Evolutionary conservation across 129 eudicot genomes (phyloP), one percentile per base, ranked within the genome.

Genomic region (Calendula officinalis): DNA sequence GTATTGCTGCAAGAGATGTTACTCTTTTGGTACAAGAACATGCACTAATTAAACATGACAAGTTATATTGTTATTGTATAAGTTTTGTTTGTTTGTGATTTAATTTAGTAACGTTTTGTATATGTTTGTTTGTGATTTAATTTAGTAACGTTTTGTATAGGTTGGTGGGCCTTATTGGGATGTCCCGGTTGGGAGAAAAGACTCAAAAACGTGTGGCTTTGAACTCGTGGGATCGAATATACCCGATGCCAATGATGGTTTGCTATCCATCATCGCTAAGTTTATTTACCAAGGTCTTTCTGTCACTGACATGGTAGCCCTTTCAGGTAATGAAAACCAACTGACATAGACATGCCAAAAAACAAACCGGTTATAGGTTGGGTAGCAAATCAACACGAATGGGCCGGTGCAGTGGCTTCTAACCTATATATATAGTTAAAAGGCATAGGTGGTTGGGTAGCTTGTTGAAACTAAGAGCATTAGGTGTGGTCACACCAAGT

Each of bases 151-250:
- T 43, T 30, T 63, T 16, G 13, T 47, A 44, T 53, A 91, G 97
- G 97, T 87, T 77, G 95, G 97, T 67, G 97, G 97, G 46, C 97
- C 97, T 30, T 87, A 84, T 62, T 91, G 97, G 97, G 78, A 82
- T 56, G 97, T 91, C 37, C 90, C 90, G 1, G 52, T 80, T 14
- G 97, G 97, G 6, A 76, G 95, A 69, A 91, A 87, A 44, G 97
- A 91, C 83, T 80, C 97, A 1, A 82, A 75, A 75, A 75, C 79
- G 0, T 92, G 84, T 54, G 71, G 81, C 66, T 75, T 70, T 68
- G 95, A 67, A 5, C 81, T 77, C 4, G 73, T 74, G 15, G 77
- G 73, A 13, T 39, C 80, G 9, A 87, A 91, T 62, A 59, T 91
- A 47, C 97, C 97, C 0, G 78, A 46, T 15, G 84, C 94, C 17